Evolutionary conservation across 768 basidiomycete species (phyloP).

Genomic region (Phanerochaete carnosa): DNA sequence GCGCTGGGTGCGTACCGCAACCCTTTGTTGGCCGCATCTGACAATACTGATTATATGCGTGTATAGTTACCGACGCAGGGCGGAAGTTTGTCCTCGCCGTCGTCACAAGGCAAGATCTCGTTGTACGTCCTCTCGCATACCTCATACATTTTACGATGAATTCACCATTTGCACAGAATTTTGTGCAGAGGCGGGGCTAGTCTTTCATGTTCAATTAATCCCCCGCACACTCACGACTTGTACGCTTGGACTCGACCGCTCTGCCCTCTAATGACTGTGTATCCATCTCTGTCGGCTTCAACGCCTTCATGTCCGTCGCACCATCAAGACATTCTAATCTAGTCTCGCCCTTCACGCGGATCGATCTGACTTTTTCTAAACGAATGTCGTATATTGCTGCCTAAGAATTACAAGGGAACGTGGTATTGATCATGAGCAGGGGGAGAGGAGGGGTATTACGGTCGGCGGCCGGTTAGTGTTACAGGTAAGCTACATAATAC

Average conservation of each 20-base stretch:
- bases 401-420: background rate
- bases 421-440: background rate
- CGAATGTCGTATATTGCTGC: background rate
- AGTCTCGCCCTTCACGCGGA: no score
- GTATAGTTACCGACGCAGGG: slow-evolving; percentile 73
- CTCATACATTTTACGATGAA: background rate
- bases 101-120: slow-evolving; percentile 73
- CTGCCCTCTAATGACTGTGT: no score
- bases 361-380: no score
- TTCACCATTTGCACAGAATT: slow-evolving; percentile 20
- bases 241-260: background rate
- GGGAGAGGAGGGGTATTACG: background rate
- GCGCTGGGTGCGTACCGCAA: slow-evolving; percentile 55
- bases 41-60: background rate
- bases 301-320: background rate
- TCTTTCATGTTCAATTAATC: background rate
- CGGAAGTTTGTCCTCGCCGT: slow-evolving; percentile 84
- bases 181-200: slow-evolving; percentile 32
- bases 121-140: slow-evolving; percentile 27
- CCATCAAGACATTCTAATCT: background rate
- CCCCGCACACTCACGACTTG: background rate
- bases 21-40: background rate
- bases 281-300: background rate
- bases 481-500: slow-evolving; percentile 6
- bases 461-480: background rate